Evolutionary conservation across 345 rosid species (phyloP).

Genomic region (Microcos paniculata): DNA sequence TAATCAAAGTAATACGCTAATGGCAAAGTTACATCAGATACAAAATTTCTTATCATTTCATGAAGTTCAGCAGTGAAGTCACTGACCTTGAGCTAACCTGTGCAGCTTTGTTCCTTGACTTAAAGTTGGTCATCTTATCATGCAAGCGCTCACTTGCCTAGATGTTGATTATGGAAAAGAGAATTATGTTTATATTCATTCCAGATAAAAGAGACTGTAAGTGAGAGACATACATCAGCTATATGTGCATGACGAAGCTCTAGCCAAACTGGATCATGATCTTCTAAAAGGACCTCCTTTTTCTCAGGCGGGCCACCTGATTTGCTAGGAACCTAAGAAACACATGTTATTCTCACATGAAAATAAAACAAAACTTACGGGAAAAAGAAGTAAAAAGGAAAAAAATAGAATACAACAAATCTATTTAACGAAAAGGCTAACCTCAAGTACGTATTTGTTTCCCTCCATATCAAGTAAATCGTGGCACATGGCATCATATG

Average conservation of each 20-base stretch:
- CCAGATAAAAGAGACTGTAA: slow-evolving; percentile 17
- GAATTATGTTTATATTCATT: slow-evolving; percentile 11
- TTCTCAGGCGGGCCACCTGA: slow-evolving; percentile 63
- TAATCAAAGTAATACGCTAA: background rate
- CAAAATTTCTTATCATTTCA: background rate
- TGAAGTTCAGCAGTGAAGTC: slow-evolving; percentile 7
- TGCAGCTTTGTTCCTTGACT: slow-evolving; percentile 91
- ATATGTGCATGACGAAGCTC: slow-evolving; percentile 93
- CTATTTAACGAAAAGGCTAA: slow-evolving; percentile 19
- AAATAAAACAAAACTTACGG: background rate
- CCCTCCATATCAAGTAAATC: slow-evolving; percentile 94
- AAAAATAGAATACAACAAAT: background rate
- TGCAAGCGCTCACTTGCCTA: slow-evolving; percentile 95
- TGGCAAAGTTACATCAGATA: background rate
- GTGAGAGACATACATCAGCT: slow-evolving; percentile 68
- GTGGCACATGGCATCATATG: slow-evolving; percentile 98
- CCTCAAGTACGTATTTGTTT: slow-evolving; percentile 78
- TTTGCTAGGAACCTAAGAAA: slow-evolving; percentile 73
- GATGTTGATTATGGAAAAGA: slow-evolving; percentile 20
- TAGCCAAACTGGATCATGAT: slow-evolving; percentile 86
- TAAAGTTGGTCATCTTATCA: slow-evolving; percentile 79
- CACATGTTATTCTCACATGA: slow-evolving; percentile 9
- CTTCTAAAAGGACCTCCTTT: slow-evolving; percentile 81
- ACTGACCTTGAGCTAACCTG: slow-evolving; percentile 59
- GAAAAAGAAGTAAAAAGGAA: background rate